Conservation (phyloP, 2,329 filamentous ascomycete species). For the Aspergillus aculeatinus region DNA sequence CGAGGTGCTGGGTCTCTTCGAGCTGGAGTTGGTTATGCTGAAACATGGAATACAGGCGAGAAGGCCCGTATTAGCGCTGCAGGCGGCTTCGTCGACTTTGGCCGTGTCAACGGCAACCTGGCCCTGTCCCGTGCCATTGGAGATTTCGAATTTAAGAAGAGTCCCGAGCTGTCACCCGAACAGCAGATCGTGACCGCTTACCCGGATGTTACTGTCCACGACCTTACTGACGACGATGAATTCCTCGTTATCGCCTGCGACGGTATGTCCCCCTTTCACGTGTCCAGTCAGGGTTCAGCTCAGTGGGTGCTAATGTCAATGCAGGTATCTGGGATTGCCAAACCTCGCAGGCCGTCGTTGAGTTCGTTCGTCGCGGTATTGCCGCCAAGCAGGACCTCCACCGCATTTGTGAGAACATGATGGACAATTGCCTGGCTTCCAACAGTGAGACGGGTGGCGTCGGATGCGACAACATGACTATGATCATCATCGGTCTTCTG, state of each 20-base stretch:
- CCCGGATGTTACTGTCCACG: slow-evolving; percentile 89
- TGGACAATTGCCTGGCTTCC: slow-evolving; percentile 98
- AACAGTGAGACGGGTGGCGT: slow-evolving; percentile 98
- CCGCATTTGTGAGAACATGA: slow-evolving; percentile 99
- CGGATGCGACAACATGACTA: slow-evolving; percentile 99
- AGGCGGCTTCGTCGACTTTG: slow-evolving; percentile 97
- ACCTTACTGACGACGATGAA: slow-evolving; percentile 89
- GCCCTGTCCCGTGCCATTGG: slow-evolving; percentile 95
- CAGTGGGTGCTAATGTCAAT: slow-evolving; percentile 6
- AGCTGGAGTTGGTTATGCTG: slow-evolving; percentile 4
- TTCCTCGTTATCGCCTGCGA: slow-evolving; percentile 92
- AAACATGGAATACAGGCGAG: slow-evolving; percentile 63
- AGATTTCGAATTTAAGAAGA: slow-evolving; percentile 99
- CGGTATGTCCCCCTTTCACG: slow-evolving; percentile 56
- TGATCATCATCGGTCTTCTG: slow-evolving; percentile 85
- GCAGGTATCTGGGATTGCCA: slow-evolving; percentile 99
- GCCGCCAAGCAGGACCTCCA: slow-evolving; percentile 93
- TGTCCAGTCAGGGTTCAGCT: background rate
- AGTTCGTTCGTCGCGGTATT: slow-evolving; percentile 95
- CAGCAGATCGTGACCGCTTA: slow-evolving; percentile 97
- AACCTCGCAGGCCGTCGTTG: slow-evolving; percentile 93
- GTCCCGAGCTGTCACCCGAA: slow-evolving; percentile 92
- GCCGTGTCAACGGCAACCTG: slow-evolving; percentile 96
- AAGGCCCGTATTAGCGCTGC: slow-evolving; percentile 94
- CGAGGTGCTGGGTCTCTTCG: background rate